These are phyloP conservation scores for Lachnellula willkommii DNA, from an alignment of 2,329 filamentous ascomycete genomes.

Conservation along the genomic window DNA sequence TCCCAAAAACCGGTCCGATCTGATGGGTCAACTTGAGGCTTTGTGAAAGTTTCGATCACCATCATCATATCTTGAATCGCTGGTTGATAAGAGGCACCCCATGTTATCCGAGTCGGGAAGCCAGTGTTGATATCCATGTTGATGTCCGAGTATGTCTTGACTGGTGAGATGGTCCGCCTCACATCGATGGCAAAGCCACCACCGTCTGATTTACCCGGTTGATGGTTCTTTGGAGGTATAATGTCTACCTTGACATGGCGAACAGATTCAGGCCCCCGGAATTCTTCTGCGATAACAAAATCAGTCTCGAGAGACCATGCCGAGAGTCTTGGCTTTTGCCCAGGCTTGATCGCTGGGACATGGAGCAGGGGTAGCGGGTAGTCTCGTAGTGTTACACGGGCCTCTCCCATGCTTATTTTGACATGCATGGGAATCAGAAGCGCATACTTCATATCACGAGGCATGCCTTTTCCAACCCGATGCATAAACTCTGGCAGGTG, in stretches of 20 bases:
- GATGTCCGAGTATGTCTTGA: constrained; percentile 95
- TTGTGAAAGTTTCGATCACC: constrained; percentile 95
- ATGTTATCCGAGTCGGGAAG: constrained; percentile 87
- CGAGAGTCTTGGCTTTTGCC: constrained; percentile 74
- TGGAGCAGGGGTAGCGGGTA: constrained; percentile 91
- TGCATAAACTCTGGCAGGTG: constrained; percentile 82
- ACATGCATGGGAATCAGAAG: constrained; percentile 86
- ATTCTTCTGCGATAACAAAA: constrained; percentile 95
- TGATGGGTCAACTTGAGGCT: constrained; percentile 87
- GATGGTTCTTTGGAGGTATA: constrained; percentile 60
- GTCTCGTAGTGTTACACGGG: constrained; percentile 78
- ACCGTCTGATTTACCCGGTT: constrained; percentile 48
- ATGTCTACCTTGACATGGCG: constrained; percentile 78
- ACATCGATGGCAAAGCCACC: constrained; percentile 80
- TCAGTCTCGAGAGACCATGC: constrained; percentile 81
- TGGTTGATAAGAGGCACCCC: constrained; percentile 96
- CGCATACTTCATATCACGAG: constrained; percentile 82
- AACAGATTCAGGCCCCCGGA: constrained; percentile 71
- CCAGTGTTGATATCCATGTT: constrained; percentile 88
- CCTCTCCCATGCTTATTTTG: constrained; percentile 85
- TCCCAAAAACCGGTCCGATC: constrained; percentile 98
- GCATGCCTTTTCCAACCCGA: constrained; percentile 93
- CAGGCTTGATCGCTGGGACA: constrained; percentile 73
- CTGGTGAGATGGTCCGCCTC: constrained; percentile 82
- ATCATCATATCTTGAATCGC: constrained; percentile 99